Conservation (phyloP, 2,329 filamentous ascomycete genomes). For the Cryphonectria japonica region DNA sequence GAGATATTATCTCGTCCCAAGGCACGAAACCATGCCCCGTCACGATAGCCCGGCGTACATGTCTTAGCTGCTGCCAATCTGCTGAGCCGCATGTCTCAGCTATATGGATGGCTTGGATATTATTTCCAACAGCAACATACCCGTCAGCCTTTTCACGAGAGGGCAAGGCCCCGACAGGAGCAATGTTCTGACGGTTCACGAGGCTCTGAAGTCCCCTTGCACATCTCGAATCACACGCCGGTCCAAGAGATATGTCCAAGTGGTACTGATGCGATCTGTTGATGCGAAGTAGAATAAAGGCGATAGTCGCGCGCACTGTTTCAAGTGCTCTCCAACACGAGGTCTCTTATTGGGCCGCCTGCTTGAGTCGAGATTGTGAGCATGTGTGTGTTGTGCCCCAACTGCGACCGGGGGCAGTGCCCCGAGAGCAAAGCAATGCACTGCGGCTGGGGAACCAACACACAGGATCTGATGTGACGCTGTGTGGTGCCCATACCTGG, state of each 20-base stretch:
- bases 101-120: not conserved
- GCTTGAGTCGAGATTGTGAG: not conserved
- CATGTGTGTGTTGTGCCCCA: not conserved
- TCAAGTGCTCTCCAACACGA: slow-evolving; percentile 8
- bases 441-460: slow-evolving; percentile 1
- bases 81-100: not conserved
- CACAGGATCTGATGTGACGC: not conserved
- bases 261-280: not conserved
- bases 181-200: not conserved
- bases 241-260: not conserved
- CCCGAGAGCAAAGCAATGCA: not conserved
- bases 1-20: not conserved
- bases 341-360: slow-evolving; percentile 10
- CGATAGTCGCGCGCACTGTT: not conserved
- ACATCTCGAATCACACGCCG: not conserved
- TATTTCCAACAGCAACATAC: not conserved
- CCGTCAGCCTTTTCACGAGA: not conserved
- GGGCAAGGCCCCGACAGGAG: not conserved
- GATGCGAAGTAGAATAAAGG: slow-evolving; percentile 26
- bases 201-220: not conserved
- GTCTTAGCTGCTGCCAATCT: not conserved
- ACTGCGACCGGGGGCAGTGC: slow-evolving; percentile 13
- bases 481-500: not conserved
- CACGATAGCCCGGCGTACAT: not conserved
- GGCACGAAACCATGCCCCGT: not conserved